phyloP scores from a whole-genome alignment of 2,329 filamentous ascomycete genomes.

The Pochonia chlamydosporia region DNA sequence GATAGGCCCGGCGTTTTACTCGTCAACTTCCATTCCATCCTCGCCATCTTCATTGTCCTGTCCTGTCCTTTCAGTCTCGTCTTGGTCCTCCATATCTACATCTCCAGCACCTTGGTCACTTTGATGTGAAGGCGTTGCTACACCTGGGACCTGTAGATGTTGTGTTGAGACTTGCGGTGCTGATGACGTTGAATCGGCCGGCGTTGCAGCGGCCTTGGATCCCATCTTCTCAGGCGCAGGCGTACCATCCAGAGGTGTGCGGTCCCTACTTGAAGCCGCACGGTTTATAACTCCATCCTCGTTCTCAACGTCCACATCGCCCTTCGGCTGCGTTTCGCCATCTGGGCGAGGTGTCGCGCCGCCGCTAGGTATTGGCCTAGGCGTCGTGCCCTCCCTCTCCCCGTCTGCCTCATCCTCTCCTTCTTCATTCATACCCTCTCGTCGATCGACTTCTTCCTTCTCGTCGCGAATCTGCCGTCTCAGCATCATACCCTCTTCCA shows the following conservation, averaged over 20 bases:
- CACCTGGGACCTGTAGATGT: constrained; percentile 9
- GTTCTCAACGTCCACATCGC: constrained; percentile 21
- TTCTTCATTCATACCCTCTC: constrained; percentile 73
- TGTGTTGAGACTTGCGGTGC: constrained; percentile 6
- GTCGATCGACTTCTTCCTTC: constrained; percentile 86
- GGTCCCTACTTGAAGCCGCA: constrained; percentile 18
- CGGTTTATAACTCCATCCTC: constrained; percentile 1
- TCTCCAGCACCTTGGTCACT: constrained; percentile 39
- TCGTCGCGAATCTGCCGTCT: constrained; percentile 84
- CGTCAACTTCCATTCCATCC: constrained; percentile 55
- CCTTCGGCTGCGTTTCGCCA: constrained; percentile 27
- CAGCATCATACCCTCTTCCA: constrained; percentile 85
- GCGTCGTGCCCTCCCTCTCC: constrained; percentile 41
- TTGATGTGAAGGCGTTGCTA: constrained; percentile 17
- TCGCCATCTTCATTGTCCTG: constrained; percentile 36
- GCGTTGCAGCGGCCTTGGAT: constrained; percentile 2
- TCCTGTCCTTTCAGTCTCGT: constrained; percentile 17
- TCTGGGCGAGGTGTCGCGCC: constrained; percentile 46
- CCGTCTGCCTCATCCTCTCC: constrained; percentile 53
- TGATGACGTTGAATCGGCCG: constrained; percentile 1
- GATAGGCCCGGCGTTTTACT: constrained; percentile 17
- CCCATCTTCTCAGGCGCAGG: constrained; percentile 20
- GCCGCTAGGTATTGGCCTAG: constrained; percentile 42
- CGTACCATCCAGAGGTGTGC: constrained; percentile 27
- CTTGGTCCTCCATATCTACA: constrained; percentile 50